Base-by-base conservation (phyloP, 129 eudicot species). In the Calendula officinalis region DNA sequence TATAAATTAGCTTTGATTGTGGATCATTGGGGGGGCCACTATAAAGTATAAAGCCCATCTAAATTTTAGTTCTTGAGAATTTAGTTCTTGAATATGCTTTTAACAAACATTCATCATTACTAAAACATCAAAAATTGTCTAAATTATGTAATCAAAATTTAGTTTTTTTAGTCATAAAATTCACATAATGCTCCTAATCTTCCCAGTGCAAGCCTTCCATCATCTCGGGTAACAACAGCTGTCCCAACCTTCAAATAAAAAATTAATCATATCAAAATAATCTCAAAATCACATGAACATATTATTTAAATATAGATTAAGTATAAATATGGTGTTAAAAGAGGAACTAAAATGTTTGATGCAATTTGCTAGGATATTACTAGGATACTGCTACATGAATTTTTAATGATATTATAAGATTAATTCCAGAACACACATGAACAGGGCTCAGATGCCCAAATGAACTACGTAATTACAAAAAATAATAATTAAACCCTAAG, bases 1-100 rank as follows among this genome's bases (percentile, higher is more conserved):
- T 91, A 72, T 80, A 73, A 14, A 91, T 91, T 45, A 91, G 81
- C 74, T 75, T 81, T 36, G 97, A 91, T 11, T 71, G 78, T 12
- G 95, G 94, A 80, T 91, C 95, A 47, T 86, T 80, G 12, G 97
- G 97, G 2, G 95, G 97, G 16, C 97, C 97, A 74, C 91, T n/a
- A n/a, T n/a, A n/a, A n/a, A n/a, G n/a, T 91, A n/a, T 84, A 91
- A 48, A 91, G 96, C 62, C 97, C 97, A 30, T 91, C 97, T 40
- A 91, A 96, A 67, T 91, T 91, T 96, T 70, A 70, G 81, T 69
- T 95, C 98, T 68, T 83, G 83, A 48, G 81, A 36, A 62, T 82
- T 91, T 52, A 91, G 75, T 45, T 78, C 95, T 58, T 82, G 92
- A 61, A 91, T 72, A 96, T 91, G 88, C 83, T 75, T 37, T 13